Conservation (phyloP, 352 stramenopile species). For the Phytophthora sp. region DNA sequence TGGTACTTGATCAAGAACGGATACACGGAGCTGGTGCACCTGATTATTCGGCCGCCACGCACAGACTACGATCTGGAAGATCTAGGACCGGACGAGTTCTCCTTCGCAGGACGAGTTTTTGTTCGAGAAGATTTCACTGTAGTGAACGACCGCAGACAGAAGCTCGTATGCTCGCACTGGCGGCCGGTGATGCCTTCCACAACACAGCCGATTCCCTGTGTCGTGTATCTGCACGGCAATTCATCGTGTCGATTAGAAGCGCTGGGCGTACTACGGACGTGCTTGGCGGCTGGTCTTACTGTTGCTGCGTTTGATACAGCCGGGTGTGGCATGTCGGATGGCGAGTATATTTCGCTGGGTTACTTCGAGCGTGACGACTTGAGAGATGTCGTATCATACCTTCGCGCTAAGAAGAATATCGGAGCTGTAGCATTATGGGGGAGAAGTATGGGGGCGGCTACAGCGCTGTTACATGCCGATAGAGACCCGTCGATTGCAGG, state of each 20-base stretch:
- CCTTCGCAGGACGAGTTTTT: slow-evolving; percentile 89
- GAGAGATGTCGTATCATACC: slow-evolving; percentile 92
- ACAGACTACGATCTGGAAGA: slow-evolving; percentile 92
- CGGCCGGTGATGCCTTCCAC: slow-evolving; percentile 54
- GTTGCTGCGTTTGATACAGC: slow-evolving; percentile 98
- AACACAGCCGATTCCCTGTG: slow-evolving; percentile 73
- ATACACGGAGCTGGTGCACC: slow-evolving; percentile 97
- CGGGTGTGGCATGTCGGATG: slow-evolving; percentile 95
- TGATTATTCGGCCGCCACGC: slow-evolving; percentile 97
- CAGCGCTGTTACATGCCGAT: slow-evolving; percentile 97
- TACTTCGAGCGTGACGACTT: slow-evolving; percentile 95
- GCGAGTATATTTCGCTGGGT: slow-evolving; percentile 97
- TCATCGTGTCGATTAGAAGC: slow-evolving; percentile 95
- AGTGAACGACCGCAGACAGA: slow-evolving; percentile 77
- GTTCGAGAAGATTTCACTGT: slow-evolving; percentile 92
- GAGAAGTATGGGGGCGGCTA: slow-evolving; percentile 97
- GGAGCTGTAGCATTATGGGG: slow-evolving; percentile 98
- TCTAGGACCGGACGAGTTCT: slow-evolving; percentile 92
- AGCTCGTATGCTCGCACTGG: slow-evolving; percentile 96
- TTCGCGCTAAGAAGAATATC: slow-evolving; percentile 91
- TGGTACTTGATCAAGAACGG: slow-evolving; percentile 88
- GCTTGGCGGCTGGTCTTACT: slow-evolving; percentile 93
- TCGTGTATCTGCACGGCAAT: slow-evolving; percentile 99
- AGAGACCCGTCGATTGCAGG: slow-evolving; percentile 96
- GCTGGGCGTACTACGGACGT: slow-evolving; percentile 87